Base-by-base conservation (phyloP, 306 rosid species). In the Arachis hypogaea region DNA sequence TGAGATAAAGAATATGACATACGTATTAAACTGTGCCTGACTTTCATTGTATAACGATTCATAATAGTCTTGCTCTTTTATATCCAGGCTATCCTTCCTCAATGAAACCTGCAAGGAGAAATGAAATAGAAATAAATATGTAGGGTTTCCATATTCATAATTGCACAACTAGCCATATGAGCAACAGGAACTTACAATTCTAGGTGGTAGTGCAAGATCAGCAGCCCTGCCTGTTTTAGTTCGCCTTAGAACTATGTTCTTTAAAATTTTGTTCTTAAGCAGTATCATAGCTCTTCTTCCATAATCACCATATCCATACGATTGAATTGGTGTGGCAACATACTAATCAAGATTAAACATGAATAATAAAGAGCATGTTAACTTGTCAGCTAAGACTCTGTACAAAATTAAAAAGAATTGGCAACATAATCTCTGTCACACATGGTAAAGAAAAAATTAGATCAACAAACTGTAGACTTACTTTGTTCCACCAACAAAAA, bases 401-500 rank as follows among this genome's bases (percentile, higher is more conserved):
- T 16, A 45, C 28, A n/a, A 55, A 74, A 40, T 60, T 60, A 11
- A 14, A 5, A 45, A 56, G 68, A 77, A 38, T 30, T 46, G 9
- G 38, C 43, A 22, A 42, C 59, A 55, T 66, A 73, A 47, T 46
- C 60, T 42, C 1, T 65, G 33, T 44, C 57, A 62, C 28, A 68
- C 41, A 44, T 40, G 22, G 41, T 33, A 66, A 44, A 66, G 63
- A 45, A 47, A 52, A 60, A 79, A 82, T 30, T 30, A 52, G 29
- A 50, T 50, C 51, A 60, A 63, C 29, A 30, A 63, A 76, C 33
- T 79, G 75, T 74, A 76, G 52, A 84, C 89, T 83, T 81, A 91
- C 98, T 77, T 88, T 94, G 73, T 94, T 91, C 97, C 98, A 94
- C 98, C 98, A 94, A 77, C 98, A 89, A 77, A 91, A 94, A 81